Conservation (phyloP, 1,139 yeast species). For the Lodderomyces oxycetoniae region DNA sequence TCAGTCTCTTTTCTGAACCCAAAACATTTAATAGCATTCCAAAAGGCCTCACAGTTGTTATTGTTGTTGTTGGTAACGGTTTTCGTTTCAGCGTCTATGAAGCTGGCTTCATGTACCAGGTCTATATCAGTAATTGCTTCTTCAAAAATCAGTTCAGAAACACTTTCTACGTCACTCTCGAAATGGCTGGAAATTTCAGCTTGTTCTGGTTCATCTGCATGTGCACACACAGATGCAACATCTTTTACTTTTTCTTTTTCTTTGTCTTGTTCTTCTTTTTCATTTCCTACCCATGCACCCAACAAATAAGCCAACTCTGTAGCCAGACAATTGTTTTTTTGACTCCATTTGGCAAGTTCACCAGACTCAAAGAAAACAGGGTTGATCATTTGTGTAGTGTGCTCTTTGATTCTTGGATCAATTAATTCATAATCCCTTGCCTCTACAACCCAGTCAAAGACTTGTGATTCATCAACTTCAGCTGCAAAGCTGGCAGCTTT, state of each 20-base stretch:
- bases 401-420: conserved; percentile 17
- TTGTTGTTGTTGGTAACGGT: background rate
- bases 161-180: no score
- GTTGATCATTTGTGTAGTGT: conserved; percentile 27
- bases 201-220: no score
- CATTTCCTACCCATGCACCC: conserved; percentile 25
- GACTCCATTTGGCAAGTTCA: conserved; percentile 16
- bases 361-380: conserved; percentile 30
- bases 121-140: no score
- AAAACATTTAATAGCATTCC: conserved; percentile 3
- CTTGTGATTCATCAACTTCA: conserved; percentile 10
- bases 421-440: conserved; percentile 24
- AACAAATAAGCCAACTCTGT: conserved; percentile 27
- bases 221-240: background rate
- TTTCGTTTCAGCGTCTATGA: background rate
- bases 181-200: background rate
- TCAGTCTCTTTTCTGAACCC: conserved; percentile 3
- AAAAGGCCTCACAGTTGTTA: conserved; percentile 1
- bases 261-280: conserved; percentile 11
- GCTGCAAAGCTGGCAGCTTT: conserved; percentile 19
- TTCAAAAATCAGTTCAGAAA: no score
- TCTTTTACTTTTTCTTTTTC: background rate
- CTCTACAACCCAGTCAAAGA: conserved; percentile 32
- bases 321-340: conserved; percentile 13
- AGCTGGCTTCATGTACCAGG: no score